Evolutionary conservation across 106 monocot genomes (phyloP), one percentile per base, ranked within the genome.

Genomic region (Amphibolis antarctica): DNA sequence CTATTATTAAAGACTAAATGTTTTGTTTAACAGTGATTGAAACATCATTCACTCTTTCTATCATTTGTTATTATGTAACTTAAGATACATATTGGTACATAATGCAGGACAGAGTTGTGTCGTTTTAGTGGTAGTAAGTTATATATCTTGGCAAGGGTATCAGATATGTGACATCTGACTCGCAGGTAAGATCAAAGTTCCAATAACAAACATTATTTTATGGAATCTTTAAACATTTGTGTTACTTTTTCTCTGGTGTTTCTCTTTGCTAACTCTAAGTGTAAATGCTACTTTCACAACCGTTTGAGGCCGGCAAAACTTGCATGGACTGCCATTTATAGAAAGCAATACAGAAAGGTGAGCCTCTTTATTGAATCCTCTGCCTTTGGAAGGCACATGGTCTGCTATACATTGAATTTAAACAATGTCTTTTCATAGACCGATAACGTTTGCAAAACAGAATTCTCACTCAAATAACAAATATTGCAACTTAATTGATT

Each of bases 131-230:
- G 83, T 70, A 69, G 76, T 1, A 84, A 84, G 70, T n/a, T n/a
- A 84, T 84, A 68, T 84, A 84, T 51, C 83, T 79, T 44, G 83
- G 83, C 13, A 79, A 77, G 76, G 83, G 83, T 51, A 84, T 84
- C 28, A 73, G 79, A 80, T 84, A 79, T 74, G 76, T 84, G 10
- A 73, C 76, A 18, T 42, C 79, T 21, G 83, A 83, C 42, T 83
- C 83, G 0, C 83, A 83, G 70, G 83, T 79, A 76, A 49, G 18
- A 0, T 24, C 20, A 13, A 11, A 0, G 15, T 27, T 50, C n/a
- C n/a, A 10, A 28, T 28, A 4, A 49, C 1, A 0, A 14, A 1
- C 17, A 7, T n/a, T 17, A 11, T 44, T 61, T 42, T 44, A 30
- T 61, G 14, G 42, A 42, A 61, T 61, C 15, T 42, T 12, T 12